Conservation (phyloP, 2,329 filamentous ascomycete species). For the Paracoccidioides lutzii region DNA sequence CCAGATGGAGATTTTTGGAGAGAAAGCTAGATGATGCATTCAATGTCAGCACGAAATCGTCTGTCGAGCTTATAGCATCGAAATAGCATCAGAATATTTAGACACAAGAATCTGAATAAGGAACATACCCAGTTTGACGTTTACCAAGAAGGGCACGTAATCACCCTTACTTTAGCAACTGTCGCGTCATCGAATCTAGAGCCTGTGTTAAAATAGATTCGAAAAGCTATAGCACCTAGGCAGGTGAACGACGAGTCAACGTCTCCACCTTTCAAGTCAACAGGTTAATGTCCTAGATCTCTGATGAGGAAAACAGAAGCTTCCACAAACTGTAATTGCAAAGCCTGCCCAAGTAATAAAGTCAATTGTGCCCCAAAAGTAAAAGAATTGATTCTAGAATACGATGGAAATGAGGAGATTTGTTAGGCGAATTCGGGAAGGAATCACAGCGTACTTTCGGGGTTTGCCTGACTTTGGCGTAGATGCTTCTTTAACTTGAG, state of each 20-base stretch:
- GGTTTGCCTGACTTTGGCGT: neutral
- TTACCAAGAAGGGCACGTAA: conserved; percentile 14
- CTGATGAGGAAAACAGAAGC: conserved; percentile 25
- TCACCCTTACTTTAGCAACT: conserved; percentile 31
- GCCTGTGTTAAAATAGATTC: conserved; percentile 26
- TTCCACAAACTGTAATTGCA: conserved; percentile 19
- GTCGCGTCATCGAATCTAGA: conserved; percentile 33
- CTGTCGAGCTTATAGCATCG: neutral
- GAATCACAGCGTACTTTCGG: conserved; percentile 1
- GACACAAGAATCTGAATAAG: conserved; percentile 13
- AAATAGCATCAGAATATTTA: conserved; percentile 12
- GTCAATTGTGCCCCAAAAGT: neutral
- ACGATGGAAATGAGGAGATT: neutral
- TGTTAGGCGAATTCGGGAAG: neutral
- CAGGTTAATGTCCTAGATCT: conserved; percentile 19
- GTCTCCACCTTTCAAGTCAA: conserved; percentile 30
- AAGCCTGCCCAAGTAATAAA: conserved; percentile 15
- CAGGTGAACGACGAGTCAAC: conserved; percentile 35
- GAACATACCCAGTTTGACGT: conserved; percentile 30
- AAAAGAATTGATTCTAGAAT: neutral
- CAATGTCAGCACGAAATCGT: neutral
- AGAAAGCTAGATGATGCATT: conserved; percentile 20
- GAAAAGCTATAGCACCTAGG: conserved; percentile 23
- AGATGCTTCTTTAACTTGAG: neutral
- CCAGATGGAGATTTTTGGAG: conserved; percentile 19